These are phyloP conservation scores for Quercus variabilis DNA, from an alignment of 306 rosid species.

Conservation along the genomic window DNA sequence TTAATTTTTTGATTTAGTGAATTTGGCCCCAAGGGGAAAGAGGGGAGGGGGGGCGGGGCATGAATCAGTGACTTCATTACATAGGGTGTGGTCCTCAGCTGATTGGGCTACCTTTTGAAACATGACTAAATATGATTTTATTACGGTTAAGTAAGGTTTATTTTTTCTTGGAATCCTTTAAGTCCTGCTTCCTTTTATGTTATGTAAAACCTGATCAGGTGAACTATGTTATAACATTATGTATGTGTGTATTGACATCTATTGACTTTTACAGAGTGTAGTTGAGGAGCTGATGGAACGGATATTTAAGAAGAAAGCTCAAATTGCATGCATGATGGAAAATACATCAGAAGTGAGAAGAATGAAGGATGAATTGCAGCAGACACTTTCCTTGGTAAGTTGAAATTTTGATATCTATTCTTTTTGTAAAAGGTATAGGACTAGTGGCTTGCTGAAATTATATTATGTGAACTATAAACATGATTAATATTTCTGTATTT, in stretches of 20 bases:
- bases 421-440: conserved; percentile 6
- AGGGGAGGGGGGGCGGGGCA: too few relatives aligned
- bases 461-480: neutral
- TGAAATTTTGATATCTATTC: conserved; percentile 10
- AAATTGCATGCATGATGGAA: conserved; percentile 58
- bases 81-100: too few relatives aligned
- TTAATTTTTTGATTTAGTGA: too few relatives aligned
- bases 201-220: neutral
- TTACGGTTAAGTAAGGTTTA: too few relatives aligned
- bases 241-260: neutral
- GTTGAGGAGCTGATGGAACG: conserved; percentile 45
- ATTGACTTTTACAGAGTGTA: conserved; percentile 37
- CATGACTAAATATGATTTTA: too few relatives aligned
- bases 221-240: neutral
- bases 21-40: too few relatives aligned
- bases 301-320: conserved; percentile 43
- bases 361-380: conserved; percentile 58
- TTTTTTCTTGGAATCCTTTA: neutral
- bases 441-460: conserved; percentile 9
- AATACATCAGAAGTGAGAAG: conserved; percentile 63
- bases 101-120: too few relatives aligned
- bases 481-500: neutral
- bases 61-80: neutral
- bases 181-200: neutral
- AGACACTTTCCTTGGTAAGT: conserved; percentile 61